Percentiles rank a stretch among this genome's conserved stretches.
phyloP scores from a whole-genome alignment of 495 filamentous ascomycete species.

The Bacidia rubella region DNA sequence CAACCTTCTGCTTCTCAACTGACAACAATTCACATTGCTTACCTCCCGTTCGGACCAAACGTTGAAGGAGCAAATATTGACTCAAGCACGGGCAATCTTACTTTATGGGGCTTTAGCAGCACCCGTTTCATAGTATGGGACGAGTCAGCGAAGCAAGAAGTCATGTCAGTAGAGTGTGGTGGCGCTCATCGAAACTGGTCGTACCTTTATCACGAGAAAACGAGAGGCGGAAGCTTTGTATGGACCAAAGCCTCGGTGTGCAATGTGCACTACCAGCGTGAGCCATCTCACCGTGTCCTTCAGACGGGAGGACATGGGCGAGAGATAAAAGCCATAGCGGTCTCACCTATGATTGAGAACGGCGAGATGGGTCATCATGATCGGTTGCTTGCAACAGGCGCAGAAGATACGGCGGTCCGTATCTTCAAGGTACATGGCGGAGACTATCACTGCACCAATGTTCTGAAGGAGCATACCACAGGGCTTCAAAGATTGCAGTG shows the following conservation, averaged over 20 bases:
- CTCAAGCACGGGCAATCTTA: slow-evolving; percentile 32
- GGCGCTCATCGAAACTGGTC: slow-evolving; percentile 66
- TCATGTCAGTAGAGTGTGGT: slow-evolving; percentile 62
- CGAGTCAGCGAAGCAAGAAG: slow-evolving; percentile 47
- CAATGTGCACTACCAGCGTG: slow-evolving; percentile 34
- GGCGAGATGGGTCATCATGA: background rate
- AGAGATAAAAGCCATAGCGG: slow-evolving; percentile 70
- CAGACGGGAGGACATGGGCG: slow-evolving; percentile 66
- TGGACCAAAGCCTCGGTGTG: slow-evolving; percentile 37
- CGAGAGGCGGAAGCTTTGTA: slow-evolving; percentile 28
- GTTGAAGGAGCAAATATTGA: no score
- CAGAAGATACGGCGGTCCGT: slow-evolving; percentile 78
- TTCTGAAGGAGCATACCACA: slow-evolving; percentile 59
- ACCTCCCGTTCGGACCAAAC: slow-evolving; percentile 49
- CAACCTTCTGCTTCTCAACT: slow-evolving; percentile 16
- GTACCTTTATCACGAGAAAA: slow-evolving; percentile 31
- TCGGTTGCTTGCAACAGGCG: slow-evolving; percentile 59
- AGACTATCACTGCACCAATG: slow-evolving; percentile 37
- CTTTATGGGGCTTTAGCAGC: slow-evolving; percentile 69
- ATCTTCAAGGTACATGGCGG: slow-evolving; percentile 36
- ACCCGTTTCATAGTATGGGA: slow-evolving; percentile 71
- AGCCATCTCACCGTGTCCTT: slow-evolving; percentile 38
- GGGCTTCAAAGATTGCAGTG: slow-evolving; percentile 75
- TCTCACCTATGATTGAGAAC: slow-evolving; percentile 25
- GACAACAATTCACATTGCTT: slow-evolving; percentile 35